Evolutionary conservation across 2,329 filamentous ascomycete species (phyloP), one percentile per base, ranked within the genome.

Genomic region (Fusarium proliferatum): DNA sequence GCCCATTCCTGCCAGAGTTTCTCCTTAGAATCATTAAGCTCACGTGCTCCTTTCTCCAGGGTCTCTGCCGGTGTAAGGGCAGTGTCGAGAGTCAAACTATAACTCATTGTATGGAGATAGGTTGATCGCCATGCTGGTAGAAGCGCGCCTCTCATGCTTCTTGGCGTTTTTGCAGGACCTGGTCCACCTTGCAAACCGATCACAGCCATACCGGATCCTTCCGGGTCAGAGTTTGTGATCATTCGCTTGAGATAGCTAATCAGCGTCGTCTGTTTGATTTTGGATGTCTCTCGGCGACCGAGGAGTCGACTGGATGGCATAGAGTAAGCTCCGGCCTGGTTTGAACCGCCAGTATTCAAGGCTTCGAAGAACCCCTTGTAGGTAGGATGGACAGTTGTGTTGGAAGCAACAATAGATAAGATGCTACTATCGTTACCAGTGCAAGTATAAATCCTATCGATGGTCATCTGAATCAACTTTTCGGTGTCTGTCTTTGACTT

Each of bases 201-300:
- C 2, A 48, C 45, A 48, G 9, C 45, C 45, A 48, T 48, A 6
- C 45, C 45, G 7, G 45, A 48, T n/a, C 3, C 9, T 11, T n/a
- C 19, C 9, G 19, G 26, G 26, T 30, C 45, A 3, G 45, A 30
- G 19, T 30, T 48, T 30, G 45, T 30, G 30, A 48, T 19, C 19
- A 48, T 48, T 15, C 19, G 4, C 26, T 48, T 48, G 13, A 48
- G 19, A 11, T 48, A 48, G 9, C 45, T 30, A 11, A 30, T 9
- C 3, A 48, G 4, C 6, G 1, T 16, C 6, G 2, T n/a, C 3
- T 3, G 26, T 13, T 10, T 8, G 6, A 30, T n/a, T 0, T n/a
- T 9, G 19, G 26, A 48, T n/a, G 19, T 48, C 26, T 48, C 45
- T 15, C 6, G 19, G 1, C 45, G 45, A 3, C 45, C 45, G 8